phyloP scores from a whole-genome alignment of 805 yeast species.

The Ogataea angusta region DNA sequence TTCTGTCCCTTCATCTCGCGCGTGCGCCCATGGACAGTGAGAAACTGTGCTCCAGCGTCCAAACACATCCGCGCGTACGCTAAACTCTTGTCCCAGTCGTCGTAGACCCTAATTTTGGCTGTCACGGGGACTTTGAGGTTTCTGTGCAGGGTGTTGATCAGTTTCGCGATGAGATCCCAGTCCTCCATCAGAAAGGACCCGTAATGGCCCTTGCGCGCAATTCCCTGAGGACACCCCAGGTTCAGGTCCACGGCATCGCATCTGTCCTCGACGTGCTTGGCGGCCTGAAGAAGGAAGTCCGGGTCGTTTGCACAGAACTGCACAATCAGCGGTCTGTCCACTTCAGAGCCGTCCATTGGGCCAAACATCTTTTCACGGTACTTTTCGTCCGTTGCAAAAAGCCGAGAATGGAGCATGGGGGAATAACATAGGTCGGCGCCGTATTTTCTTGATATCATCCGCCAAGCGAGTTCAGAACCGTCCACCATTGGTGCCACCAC shows the following conservation, averaged over 20 bases:
- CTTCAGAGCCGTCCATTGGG: conserved; percentile 65
- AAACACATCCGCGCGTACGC: conserved; percentile 87
- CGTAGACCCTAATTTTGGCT: conserved; percentile 89
- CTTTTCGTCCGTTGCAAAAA: conserved; percentile 80
- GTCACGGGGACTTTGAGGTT: conserved; percentile 86
- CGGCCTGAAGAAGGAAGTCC: conserved; percentile 76
- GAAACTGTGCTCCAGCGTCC: conserved; percentile 90
- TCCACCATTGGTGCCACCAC: conserved; percentile 99
- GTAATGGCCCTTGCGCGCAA: conserved; percentile 90
- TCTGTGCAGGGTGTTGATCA: conserved; percentile 71
- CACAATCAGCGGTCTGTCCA: conserved; percentile 84
- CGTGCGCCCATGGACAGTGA: conserved; percentile 93
- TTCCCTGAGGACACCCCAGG: conserved; percentile 97
- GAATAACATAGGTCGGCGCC: conserved; percentile 95
- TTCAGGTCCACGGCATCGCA: conserved; percentile 97
- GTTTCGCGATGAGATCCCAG: conserved; percentile 75
- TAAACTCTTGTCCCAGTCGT: conserved; percentile 77
- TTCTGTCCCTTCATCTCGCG: conserved; percentile 97
- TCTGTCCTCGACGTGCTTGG: conserved; percentile 68
- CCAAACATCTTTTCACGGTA: conserved; percentile 77
- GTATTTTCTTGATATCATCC: conserved; percentile 76
- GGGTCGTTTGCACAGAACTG: conserved; percentile 98
- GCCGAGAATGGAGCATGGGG: conserved; percentile 93
- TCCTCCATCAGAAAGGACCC: conserved; percentile 97
- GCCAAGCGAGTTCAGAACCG: conserved; percentile 94